Evolutionary conservation across 2,329 filamentous ascomycete genomes (phyloP).

Genomic region (Colletotrichum gigasporum): DNA sequence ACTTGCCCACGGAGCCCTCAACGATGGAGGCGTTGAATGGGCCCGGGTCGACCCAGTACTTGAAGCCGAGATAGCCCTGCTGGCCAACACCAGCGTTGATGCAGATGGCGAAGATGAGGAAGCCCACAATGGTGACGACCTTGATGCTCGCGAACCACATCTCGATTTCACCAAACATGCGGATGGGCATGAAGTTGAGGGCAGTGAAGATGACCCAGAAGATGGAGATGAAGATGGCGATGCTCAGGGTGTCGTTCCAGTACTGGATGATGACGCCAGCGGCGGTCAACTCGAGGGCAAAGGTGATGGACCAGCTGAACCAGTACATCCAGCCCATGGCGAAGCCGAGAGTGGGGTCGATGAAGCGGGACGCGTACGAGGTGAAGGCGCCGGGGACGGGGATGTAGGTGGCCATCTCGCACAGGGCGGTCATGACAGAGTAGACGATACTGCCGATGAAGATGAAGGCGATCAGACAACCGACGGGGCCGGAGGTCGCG

Average conservation of each 20-base stretch:
- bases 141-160: slow-evolving; percentile 84
- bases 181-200: slow-evolving; percentile 76
- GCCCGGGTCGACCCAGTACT: slow-evolving; percentile 75
- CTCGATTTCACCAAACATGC: slow-evolving; percentile 80
- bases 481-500: slow-evolving; percentile 70
- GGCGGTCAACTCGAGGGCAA: slow-evolving; percentile 76
- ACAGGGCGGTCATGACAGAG: slow-evolving; percentile 76
- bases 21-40: slow-evolving; percentile 72
- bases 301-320: slow-evolving; percentile 81
- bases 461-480: slow-evolving; percentile 73
- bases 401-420: slow-evolving; percentile 81
- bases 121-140: slow-evolving; percentile 77
- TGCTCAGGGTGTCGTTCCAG: slow-evolving; percentile 70
- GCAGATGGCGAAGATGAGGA: slow-evolving; percentile 80
- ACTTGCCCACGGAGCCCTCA: slow-evolving; percentile 63
- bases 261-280: slow-evolving; percentile 81
- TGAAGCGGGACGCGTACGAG: slow-evolving; percentile 78
- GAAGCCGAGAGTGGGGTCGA: slow-evolving; percentile 78
- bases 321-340: slow-evolving; percentile 87
- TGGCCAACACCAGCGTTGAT: slow-evolving; percentile 76
- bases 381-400: slow-evolving; percentile 82
- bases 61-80: slow-evolving; percentile 78
- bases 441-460: slow-evolving; percentile 79
- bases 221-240: slow-evolving; percentile 77
- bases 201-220: slow-evolving; percentile 77